Conservation (phyloP, 2,329 filamentous ascomycete genomes). For the Penicillium fuscoglaucum region DNA sequence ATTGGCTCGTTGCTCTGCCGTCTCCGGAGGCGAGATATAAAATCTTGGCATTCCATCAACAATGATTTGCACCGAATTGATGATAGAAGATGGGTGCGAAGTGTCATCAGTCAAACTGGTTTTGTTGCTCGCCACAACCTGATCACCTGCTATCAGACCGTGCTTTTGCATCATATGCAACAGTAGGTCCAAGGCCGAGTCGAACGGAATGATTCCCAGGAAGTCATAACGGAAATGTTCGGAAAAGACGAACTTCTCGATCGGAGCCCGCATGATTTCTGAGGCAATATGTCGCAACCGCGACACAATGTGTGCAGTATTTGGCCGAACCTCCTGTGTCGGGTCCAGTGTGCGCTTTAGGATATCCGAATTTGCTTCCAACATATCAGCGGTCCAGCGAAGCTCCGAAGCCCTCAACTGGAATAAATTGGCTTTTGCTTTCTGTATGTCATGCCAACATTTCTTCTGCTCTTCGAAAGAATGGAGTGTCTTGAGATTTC, state of each 20-base stretch:
- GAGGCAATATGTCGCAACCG: background rate
- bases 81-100: conserved; percentile 7
- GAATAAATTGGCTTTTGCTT: conserved; percentile 9
- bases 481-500: background rate
- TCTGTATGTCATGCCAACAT: conserved; percentile 6
- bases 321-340: conserved; percentile 13
- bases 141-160: background rate
- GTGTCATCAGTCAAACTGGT: background rate
- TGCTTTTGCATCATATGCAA: conserved; percentile 12
- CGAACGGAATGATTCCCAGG: conserved; percentile 16
- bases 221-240: conserved; percentile 16
- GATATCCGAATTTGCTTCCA: conserved; percentile 26
- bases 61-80: background rate
- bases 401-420: conserved; percentile 13
- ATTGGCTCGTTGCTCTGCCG: background rate
- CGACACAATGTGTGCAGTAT: conserved; percentile 16
- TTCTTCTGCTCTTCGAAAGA: background rate
- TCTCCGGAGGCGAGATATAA: conserved; percentile 1
- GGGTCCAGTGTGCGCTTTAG: conserved; percentile 22
- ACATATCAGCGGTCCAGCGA: conserved; percentile 13
- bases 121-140: background rate
- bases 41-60: conserved; percentile 11
- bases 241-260: background rate
- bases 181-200: conserved; percentile 12
- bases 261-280: background rate